phyloP scores from a whole-genome alignment of 257 asterid genomes.

The Echites panduratus region DNA sequence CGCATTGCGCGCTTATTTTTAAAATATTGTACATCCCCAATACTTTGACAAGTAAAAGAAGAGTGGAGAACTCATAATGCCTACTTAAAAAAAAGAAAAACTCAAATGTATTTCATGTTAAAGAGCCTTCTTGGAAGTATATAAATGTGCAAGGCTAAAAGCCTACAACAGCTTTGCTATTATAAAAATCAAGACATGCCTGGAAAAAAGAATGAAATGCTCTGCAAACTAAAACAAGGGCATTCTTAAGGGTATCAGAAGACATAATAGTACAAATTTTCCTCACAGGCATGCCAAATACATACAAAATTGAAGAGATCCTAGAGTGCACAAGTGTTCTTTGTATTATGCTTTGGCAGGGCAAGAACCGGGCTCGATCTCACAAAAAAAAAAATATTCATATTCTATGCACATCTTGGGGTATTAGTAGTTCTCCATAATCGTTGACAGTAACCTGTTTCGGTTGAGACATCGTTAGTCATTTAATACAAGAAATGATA shows the following conservation, averaged over 20 bases:
- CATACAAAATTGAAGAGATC: conserved; percentile 3
- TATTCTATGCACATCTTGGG: conserved; percentile 56
- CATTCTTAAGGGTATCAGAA: not conserved
- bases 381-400: conserved; percentile 13
- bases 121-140: too few relatives aligned
- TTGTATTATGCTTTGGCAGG: not conserved
- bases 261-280: not conserved
- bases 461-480: conserved; percentile 11
- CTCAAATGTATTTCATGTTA: too few relatives aligned
- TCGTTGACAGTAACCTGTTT: conserved; percentile 75
- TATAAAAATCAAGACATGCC: not conserved
- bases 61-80: too few relatives aligned
- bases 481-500: conserved; percentile 1
- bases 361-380: not conserved
- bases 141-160: too few relatives aligned
- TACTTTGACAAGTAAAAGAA: too few relatives aligned
- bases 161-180: too few relatives aligned
- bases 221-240: not conserved
- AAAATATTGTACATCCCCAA: too few relatives aligned
- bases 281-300: not conserved
- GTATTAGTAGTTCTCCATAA: conserved; percentile 58
- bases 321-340: not conserved
- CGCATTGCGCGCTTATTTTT: too few relatives aligned
- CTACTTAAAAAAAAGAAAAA: too few relatives aligned
- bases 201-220: not conserved